A percentile compares a stretch with the other conserved stretches of the same genome.
Evolutionary conservation across 345 rosid species (phyloP).

Genomic region (Brassica nigra): DNA sequence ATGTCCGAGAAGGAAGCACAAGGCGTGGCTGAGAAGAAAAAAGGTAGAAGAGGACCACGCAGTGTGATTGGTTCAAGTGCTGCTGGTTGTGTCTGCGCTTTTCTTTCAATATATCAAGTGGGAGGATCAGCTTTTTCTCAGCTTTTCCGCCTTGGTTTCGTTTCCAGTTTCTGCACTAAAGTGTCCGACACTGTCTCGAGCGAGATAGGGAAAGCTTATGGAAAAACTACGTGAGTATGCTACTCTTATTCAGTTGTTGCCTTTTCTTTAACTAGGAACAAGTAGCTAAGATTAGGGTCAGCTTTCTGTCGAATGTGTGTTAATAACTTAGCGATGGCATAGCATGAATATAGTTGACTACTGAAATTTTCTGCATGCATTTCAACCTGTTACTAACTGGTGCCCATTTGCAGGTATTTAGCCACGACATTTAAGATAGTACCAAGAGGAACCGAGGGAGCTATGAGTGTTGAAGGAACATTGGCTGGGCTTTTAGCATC

Average conservation of each 20-base stretch:
- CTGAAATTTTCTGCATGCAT: not conserved
- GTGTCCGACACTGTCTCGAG: conserved; percentile 91
- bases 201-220: conserved; percentile 97
- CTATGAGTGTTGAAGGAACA: conserved; percentile 95
- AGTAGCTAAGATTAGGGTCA: conserved; percentile 11
- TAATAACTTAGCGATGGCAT: not conserved
- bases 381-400: not conserved
- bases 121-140: conserved; percentile 64
- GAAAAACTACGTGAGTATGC: conserved; percentile 82
- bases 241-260: not conserved
- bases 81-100: conserved; percentile 89
- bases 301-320: not conserved
- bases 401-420: conserved; percentile 52
- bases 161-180: conserved; percentile 96
- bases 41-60: conserved; percentile 93
- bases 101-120: conserved; percentile 64
- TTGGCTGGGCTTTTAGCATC: conserved; percentile 85
- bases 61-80: conserved; percentile 99
- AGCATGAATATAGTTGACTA: not conserved
- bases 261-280: conserved; percentile 16
- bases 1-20: conserved; percentile 96
- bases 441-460: conserved; percentile 98
- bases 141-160: conserved; percentile 71
- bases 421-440: conserved; percentile 84
- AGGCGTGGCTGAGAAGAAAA: conserved; percentile 94